These are phyloP conservation scores for Arxiozyma telluris DNA, from an alignment of 1,139 yeast genomes.

Conservation along the genomic window DNA sequence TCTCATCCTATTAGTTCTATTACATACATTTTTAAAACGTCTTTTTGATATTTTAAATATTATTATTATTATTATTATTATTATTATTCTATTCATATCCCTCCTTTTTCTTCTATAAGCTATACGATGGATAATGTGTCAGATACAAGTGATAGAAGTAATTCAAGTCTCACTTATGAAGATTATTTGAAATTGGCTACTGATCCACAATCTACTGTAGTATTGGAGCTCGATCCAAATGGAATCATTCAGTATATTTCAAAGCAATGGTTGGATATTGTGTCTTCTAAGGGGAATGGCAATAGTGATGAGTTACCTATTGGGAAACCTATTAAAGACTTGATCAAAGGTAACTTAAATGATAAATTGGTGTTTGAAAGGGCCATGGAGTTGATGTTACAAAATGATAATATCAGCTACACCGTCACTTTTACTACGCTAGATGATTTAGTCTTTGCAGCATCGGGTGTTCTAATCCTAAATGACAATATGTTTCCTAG, in stretches of 20 bases:
- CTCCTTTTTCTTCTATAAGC: too few relatives aligned
- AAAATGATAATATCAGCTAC: constrained; percentile 54
- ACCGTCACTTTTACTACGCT: constrained; percentile 49
- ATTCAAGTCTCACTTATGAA: constrained; percentile 17
- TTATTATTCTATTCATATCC: too few relatives aligned
- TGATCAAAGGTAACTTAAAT: constrained; percentile 57
- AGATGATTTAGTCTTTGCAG: constrained; percentile 59
- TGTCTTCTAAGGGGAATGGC: constrained; percentile 5
- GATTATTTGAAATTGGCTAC: constrained; percentile 40
- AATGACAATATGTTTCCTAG: constrained; percentile 44
- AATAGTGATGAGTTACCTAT: constrained; percentile 2
- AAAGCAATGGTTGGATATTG: constrained; percentile 63
- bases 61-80: too few relatives aligned
- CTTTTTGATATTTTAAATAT: too few relatives aligned
- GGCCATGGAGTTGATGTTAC: constrained; percentile 60
- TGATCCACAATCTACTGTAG: constrained; percentile 66
- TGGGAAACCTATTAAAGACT: constrained; percentile 50
- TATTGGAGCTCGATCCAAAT: constrained; percentile 73
- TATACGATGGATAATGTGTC: not conserved
- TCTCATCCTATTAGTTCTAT: too few relatives aligned
- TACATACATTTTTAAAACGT: too few relatives aligned
- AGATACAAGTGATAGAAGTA: constrained; percentile 2
- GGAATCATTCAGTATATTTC: constrained; percentile 71
- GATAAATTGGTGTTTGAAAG: constrained; percentile 62
- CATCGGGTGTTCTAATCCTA: constrained; percentile 93